Base-by-base conservation (phyloP, 2,329 filamentous ascomycete species). In the Fusarium chuoi region DNA sequence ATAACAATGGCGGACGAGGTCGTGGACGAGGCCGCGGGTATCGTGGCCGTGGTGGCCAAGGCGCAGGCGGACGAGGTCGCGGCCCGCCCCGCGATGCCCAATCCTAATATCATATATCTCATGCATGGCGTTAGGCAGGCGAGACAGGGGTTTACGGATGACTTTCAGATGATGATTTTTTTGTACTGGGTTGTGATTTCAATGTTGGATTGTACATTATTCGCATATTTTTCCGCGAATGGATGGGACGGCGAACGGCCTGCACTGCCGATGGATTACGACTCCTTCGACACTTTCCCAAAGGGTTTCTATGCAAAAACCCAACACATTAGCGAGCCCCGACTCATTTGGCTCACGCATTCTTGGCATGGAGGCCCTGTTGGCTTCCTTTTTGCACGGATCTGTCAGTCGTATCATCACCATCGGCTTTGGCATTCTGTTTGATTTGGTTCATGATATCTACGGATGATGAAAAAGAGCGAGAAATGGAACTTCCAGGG, bases 201-300 rank as follows among this genome's bases (percentile, higher is more conserved):
- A 74, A 60, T 80, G 78, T 83, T 83, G 82, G 81, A 83, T 83
- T 84, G 82, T 84, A 84, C 79, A 83, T 80, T 83, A 83, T 81
- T 82, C 81, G 81, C 81, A 77, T 76, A 75, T 78, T 78, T 69
- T 77, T 76, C 45, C 77, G 82, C 82, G 82, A 82, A 82, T 79
- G 73, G 80, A 78, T 74, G 79, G 77, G 78, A 77, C 66, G 78
- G 81, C 81, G 78, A 81, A 73, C 69, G 78, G 80, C 75, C 62
- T 75, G 78, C 75, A 78, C 76, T 79, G 77, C 78, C 78, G 75
- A 79, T 77, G 80, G 76, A 78, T 62, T 62, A 77, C 73, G 67
- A 78, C 49, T 68, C 78, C 75, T 51, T 54, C 66, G 72, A 70
- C 70, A 73, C 70, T 74, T 46, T 65, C 46, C 69, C 55, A 67